Evolutionary conservation across 2,329 filamentous ascomycete species (phyloP).

Genomic region (Aureobasidium sp.): DNA sequence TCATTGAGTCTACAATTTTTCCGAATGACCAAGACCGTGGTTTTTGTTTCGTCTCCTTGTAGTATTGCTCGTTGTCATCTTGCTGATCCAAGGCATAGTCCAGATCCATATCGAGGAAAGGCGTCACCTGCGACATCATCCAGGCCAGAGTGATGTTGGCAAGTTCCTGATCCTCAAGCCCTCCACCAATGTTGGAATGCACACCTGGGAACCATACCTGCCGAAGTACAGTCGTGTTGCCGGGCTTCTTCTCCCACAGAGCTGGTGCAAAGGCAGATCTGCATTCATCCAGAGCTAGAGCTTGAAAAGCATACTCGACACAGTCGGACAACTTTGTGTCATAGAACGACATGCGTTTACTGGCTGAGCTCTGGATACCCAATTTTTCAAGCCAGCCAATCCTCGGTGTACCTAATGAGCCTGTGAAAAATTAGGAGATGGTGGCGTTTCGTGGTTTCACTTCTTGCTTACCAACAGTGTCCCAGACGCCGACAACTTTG

Average conservation of each 20-base stretch:
- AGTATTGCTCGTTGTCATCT: slow-evolving; percentile 36
- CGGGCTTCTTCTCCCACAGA: slow-evolving; percentile 35
- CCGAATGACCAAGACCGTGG: slow-evolving; percentile 42
- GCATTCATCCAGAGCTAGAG: slow-evolving; percentile 35
- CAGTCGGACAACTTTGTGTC: slow-evolving; percentile 36
- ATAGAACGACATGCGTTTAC: slow-evolving; percentile 34
- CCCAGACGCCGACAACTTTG: slow-evolving; percentile 38
- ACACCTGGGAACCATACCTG: slow-evolving; percentile 43
- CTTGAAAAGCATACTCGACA: slow-evolving; percentile 37
- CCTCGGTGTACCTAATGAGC: slow-evolving; percentile 37
- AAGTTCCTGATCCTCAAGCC: slow-evolving; percentile 37
- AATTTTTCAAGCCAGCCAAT: slow-evolving; percentile 32
- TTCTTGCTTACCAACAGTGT: slow-evolving; percentile 30
- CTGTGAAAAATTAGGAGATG: slow-evolving; percentile 8
- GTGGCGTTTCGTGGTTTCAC: no score
- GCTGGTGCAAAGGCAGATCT: slow-evolving; percentile 32
- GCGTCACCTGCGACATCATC: slow-evolving; percentile 47
- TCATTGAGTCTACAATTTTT: slow-evolving; percentile 37
- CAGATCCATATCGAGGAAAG: slow-evolving; percentile 39
- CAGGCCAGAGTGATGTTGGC: slow-evolving; percentile 46
- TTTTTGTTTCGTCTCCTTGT: slow-evolving; percentile 32
- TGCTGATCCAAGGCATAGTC: slow-evolving; percentile 41
- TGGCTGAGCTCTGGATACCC: slow-evolving; percentile 25
- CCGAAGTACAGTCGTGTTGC: slow-evolving; percentile 35
- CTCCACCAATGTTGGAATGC: slow-evolving; percentile 39